phyloP scores from a whole-genome alignment of 345 rosid species.

The Rhizophora mangle region DNA sequence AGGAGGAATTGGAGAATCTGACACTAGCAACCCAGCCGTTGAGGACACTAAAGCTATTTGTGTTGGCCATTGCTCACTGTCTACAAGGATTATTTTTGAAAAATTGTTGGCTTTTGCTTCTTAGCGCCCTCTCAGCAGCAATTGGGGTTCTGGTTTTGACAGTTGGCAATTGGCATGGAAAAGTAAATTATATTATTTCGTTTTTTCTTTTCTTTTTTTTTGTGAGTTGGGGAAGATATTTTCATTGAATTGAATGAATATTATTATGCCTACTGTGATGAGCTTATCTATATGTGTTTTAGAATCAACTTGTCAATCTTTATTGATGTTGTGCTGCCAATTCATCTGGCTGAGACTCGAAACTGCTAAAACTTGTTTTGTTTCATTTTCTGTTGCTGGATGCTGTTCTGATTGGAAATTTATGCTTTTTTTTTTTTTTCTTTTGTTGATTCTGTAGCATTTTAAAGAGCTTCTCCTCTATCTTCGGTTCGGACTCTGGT shows the following conservation, averaged over 20 bases:
- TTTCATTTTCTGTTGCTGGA: too few relatives aligned
- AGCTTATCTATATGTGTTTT: too few relatives aligned
- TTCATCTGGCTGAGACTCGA: too few relatives aligned
- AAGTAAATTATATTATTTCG: slow-evolving; percentile 39
- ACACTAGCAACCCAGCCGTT: slow-evolving; percentile 67
- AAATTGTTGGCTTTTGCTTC: slow-evolving; percentile 71
- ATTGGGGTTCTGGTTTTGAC: slow-evolving; percentile 59
- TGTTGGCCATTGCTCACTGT: slow-evolving; percentile 49
- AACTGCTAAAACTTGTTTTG: too few relatives aligned
- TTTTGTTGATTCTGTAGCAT: slow-evolving; percentile 51
- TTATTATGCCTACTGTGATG: too few relatives aligned
- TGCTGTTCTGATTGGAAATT: not conserved
- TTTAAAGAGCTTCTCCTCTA: slow-evolving; percentile 68
- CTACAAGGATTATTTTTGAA: slow-evolving; percentile 51
- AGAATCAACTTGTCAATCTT: too few relatives aligned
- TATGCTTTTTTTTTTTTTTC: not conserved
- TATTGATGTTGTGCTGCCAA: too few relatives aligned
- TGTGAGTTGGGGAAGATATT: too few relatives aligned
- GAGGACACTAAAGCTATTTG: slow-evolving; percentile 64
- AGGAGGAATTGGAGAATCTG: slow-evolving; percentile 63
- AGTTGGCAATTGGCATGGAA: slow-evolving; percentile 82
- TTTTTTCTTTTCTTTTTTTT: too few relatives aligned
- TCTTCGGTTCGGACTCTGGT: slow-evolving; percentile 73
- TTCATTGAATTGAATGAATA: too few relatives aligned
- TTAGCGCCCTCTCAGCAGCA: slow-evolving; percentile 37